Percentiles rank a stretch among this genome's conserved stretches.
phyloP scores from a whole-genome alignment of 805 yeast species.

The Clavispora fructus region DNA sequence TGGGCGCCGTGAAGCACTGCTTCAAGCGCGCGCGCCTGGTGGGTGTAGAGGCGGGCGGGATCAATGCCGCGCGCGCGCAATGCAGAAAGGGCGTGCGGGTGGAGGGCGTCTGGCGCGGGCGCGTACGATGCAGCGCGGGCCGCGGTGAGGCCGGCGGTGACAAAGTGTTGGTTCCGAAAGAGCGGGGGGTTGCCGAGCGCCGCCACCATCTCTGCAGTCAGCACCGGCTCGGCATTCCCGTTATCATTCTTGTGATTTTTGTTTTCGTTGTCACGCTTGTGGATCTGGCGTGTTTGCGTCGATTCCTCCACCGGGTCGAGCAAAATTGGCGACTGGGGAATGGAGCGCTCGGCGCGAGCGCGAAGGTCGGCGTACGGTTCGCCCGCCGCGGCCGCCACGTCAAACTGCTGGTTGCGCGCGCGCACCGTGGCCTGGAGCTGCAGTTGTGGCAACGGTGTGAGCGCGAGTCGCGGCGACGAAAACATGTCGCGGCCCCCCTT shows the following conservation, averaged over 20 bases:
- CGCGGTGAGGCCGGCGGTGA: constrained; percentile 41
- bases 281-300: neutral
- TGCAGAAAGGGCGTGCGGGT: neutral
- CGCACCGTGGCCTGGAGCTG: constrained; percentile 57
- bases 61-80: neutral
- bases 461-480: constrained; percentile 13
- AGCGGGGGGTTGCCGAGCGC: constrained; percentile 43
- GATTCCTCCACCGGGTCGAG: constrained; percentile 56
- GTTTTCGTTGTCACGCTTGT: neutral
- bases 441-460: constrained; percentile 48
- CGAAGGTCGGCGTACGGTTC: constrained; percentile 30
- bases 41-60: constrained; percentile 46
- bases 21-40: constrained; percentile 59
- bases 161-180: constrained; percentile 61
- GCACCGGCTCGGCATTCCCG: neutral
- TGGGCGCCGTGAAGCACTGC: constrained; percentile 49
- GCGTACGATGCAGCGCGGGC: constrained; percentile 35
- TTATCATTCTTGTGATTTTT: neutral
- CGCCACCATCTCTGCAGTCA: constrained; percentile 40
- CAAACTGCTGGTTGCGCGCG: constrained; percentile 52
- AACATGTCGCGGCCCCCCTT: neutral
- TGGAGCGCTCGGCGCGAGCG: constrained; percentile 3
- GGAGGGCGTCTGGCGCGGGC: neutral
- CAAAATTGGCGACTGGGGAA: constrained; percentile 49
- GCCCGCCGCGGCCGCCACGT: neutral